Conservation (phyloP, 2,329 filamentous ascomycete species). For the Rutstroemia sydowiana region DNA sequence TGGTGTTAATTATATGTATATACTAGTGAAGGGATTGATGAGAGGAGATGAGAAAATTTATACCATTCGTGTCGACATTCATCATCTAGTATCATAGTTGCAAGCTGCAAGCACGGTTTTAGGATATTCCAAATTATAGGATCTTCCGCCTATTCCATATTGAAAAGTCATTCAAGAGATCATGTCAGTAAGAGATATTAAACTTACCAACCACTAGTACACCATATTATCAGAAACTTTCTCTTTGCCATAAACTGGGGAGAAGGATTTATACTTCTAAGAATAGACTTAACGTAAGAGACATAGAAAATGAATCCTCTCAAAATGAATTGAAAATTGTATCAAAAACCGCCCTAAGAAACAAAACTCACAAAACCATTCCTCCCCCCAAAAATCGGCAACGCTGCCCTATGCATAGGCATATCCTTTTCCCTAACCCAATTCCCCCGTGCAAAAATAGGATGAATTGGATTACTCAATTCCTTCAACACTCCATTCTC, state of each 20-base stretch:
- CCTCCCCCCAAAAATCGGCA: constrained; percentile 7
- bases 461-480: constrained; percentile 7
- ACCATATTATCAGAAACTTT: too few species aligned
- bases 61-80: constrained; percentile 3
- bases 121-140: not conserved
- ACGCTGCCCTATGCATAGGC: constrained; percentile 3
- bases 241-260: too few species aligned
- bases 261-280: too few species aligned
- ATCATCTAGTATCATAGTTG: not conserved
- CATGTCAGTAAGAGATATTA: too few species aligned
- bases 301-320: too few species aligned
- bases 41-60: not conserved
- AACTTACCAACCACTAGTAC: too few species aligned
- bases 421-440: constrained; percentile 9
- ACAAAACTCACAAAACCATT: constrained; percentile 11
- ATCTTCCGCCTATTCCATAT: not conserved
- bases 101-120: not conserved
- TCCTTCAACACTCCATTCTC: not conserved
- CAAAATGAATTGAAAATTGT: too few species aligned
- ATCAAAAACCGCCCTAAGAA: too few species aligned
- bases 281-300: too few species aligned
- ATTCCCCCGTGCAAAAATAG: not conserved
- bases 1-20: not conserved
- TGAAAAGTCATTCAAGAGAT: too few species aligned
- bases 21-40: not conserved